Evolutionary conservation across 1,139 yeast species (phyloP), one percentile per base, ranked within the genome.

Genomic region (Suhomyces terraborum): DNA sequence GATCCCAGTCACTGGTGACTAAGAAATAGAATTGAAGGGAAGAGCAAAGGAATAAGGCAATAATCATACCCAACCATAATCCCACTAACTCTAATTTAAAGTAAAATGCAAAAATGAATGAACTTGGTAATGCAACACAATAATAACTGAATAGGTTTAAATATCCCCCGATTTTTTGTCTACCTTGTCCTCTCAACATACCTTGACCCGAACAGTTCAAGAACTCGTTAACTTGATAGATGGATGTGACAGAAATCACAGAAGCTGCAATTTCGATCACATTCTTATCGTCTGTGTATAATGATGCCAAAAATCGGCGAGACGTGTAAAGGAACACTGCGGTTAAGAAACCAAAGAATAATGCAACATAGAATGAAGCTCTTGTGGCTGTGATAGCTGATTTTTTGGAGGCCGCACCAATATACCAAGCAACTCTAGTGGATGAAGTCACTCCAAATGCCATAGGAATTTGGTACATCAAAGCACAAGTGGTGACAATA

Each of bases 401-500:
- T 14, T 55, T 49, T 43, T 71, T 75, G 3, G 82, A 72, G 0
- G 86, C 86, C 1, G 88, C 84, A 7, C 94, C 94, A 46, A 85
- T 75, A 52, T 71, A 83, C 79, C 88, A 83, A 1, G 93, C 94
- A 32, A 84, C 75, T 62, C 93, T 73, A 0, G 93, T 84, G 9
- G 89, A 80, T 1, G 87, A 76, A 4, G 89, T 88, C 38, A 85
- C 82, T 6, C 87, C 78, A 38, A 84, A 69, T 1, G 91, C 88
- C 64, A 84, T 82, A 5, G 93, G 91, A 13, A 84, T 68, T 58
- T 85, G 93, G 55, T 84, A 85, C 23, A 82, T 67, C 34, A 84
- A 66, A 6, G 83, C 82, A 54, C 86, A 81, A 8, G 85, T 73
- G 0, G 93, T 83, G 8, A 87, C 72, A 18, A 84, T 78, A 35